phyloP scores from a whole-genome alignment of 148 eudicot genomes.

The Amaranthus hypochondriacus region DNA sequence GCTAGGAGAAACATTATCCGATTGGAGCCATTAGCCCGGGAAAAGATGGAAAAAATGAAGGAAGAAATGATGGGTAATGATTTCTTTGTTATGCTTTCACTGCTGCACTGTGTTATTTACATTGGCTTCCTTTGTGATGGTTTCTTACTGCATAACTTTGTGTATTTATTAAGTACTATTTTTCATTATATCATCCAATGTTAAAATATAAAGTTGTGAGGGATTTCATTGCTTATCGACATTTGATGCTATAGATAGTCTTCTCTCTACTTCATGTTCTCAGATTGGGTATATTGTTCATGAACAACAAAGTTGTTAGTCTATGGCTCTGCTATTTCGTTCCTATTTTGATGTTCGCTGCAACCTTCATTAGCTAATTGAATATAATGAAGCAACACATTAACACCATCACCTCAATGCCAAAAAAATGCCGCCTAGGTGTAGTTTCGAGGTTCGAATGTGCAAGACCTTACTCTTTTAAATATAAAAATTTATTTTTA shows the following conservation, averaged over 20 bases:
- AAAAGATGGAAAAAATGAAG: slow-evolving; percentile 90
- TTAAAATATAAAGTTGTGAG: not conserved
- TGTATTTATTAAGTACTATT: not conserved
- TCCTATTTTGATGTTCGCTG: no score
- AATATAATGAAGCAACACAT: no score
- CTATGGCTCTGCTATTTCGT: no score
- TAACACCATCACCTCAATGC: no score
- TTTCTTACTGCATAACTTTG: not conserved
- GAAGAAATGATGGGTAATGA: slow-evolving; percentile 88
- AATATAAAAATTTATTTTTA: no score
- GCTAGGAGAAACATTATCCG: slow-evolving; percentile 73
- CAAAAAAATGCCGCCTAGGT: no score
- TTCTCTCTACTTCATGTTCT: not conserved
- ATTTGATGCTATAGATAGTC: not conserved
- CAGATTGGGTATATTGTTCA: not conserved
- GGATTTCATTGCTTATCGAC: not conserved
- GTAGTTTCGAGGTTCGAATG: no score
- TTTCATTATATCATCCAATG: not conserved
- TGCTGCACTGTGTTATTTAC: not conserved
- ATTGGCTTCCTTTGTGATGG: not conserved
- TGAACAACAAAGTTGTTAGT: not conserved
- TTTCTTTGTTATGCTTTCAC: not conserved
- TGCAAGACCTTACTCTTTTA: no score
- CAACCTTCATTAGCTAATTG: no score
- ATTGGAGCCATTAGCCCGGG: slow-evolving; percentile 84